A percentile compares a stretch with the other conserved stretches of the same genome.
Evolutionary conservation across 2,329 filamentous ascomycete species (phyloP).

Genomic region (Aureobasidium sp.): DNA sequence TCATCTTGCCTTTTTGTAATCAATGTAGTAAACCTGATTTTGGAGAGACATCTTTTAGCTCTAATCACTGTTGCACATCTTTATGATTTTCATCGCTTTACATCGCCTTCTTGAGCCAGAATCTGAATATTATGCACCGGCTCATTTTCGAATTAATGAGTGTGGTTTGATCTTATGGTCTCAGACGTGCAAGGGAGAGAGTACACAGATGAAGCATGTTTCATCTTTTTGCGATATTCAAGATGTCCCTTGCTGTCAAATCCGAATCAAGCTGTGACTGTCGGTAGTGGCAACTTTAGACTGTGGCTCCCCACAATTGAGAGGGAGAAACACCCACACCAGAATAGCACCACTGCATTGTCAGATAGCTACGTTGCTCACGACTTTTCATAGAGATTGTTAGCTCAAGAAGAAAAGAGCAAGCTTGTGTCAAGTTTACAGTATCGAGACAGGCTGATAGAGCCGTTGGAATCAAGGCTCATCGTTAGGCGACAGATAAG

Average conservation of each 20-base stretch:
- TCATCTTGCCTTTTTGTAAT: no score
- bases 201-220: background rate
- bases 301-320: background rate
- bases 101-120: no score
- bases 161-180: background rate
- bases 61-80: background rate
- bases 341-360: background rate
- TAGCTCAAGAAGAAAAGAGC: no score
- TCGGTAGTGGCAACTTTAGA: slow-evolving; percentile 12
- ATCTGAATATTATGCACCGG: no score
- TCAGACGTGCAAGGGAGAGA: background rate
- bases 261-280: slow-evolving; percentile 8
- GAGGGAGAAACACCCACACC: background rate
- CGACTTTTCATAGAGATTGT: no score
- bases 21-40: no score
- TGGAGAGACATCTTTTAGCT: no score
- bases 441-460: no score
- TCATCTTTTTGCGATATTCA: background rate
- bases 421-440: background rate
- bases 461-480: no score
- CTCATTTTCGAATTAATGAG: no score
- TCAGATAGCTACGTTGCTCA: no score
- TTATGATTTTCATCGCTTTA: no score
- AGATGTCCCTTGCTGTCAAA: slow-evolving; percentile 3
- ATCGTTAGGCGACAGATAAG: background rate